These are phyloP conservation scores for Mycena maculata DNA, from an alignment of 768 basidiomycete genomes.

Conservation along the genomic window DNA sequence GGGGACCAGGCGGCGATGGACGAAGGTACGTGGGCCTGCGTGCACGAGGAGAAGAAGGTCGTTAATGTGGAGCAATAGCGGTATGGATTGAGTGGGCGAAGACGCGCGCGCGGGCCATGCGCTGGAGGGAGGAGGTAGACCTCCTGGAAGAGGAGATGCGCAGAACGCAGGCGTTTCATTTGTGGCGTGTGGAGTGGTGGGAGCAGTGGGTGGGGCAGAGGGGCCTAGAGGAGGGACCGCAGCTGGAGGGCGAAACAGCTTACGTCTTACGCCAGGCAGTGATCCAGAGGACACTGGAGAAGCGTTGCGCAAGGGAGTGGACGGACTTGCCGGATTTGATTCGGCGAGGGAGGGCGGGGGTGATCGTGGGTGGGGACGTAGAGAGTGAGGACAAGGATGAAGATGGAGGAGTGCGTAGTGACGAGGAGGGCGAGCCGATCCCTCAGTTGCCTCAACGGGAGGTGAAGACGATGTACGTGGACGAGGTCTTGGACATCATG, in stretches of 20 bases:
- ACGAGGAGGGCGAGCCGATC: constrained; percentile 3
- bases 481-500: neutral
- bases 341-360: neutral
- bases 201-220: neutral
- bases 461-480: constrained; percentile 4
- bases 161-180: constrained; percentile 8
- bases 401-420: neutral
- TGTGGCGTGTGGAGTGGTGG: constrained; percentile 27
- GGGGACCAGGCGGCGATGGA: constrained; percentile 8
- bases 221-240: neutral
- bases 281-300: neutral
- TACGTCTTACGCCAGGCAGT: constrained; percentile 24
- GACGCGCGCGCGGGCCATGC: neutral
- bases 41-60: no score
- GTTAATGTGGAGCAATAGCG: neutral
- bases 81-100: constrained; percentile 26
- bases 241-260: constrained; percentile 24
- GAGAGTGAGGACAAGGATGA: neutral
- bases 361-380: no score
- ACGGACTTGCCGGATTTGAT: neutral
- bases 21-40: constrained; percentile 1
- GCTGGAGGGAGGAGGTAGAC: constrained; percentile 29
- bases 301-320: neutral
- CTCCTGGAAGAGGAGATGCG: constrained; percentile 32
- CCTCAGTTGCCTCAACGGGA: neutral